These are phyloP conservation scores for Entomortierella beljakovae DNA, from an alignment of 192 early-diverging fungal genomes.

Conservation along the genomic window DNA sequence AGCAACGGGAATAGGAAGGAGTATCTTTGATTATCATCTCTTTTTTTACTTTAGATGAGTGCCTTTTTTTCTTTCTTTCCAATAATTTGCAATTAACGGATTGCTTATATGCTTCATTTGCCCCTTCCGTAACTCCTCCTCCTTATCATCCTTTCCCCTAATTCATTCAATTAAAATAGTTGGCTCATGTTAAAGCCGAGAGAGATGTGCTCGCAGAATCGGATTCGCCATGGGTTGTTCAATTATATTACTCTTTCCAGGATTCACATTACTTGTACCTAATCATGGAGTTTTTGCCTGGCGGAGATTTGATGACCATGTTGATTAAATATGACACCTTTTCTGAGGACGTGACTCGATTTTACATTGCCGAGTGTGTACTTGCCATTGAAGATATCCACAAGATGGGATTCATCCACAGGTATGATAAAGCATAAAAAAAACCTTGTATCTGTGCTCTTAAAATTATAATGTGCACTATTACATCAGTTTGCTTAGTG, in stretches of 20 bases:
- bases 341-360: conserved; percentile 96
- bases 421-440: conserved; percentile 58
- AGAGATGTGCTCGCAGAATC: conserved; percentile 98
- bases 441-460: background rate
- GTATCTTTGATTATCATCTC: background rate
- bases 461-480: too few relatives aligned
- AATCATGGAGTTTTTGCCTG: conserved; percentile 99
- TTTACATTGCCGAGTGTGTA: conserved; percentile 98
- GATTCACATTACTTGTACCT: conserved; percentile 93
- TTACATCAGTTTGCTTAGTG: background rate
- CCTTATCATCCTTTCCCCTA: too few relatives aligned
- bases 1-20: background rate
- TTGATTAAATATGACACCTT: conserved; percentile 98
- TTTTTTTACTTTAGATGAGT: too few relatives aligned
- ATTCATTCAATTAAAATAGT: conserved; percentile 42
- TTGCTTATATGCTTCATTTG: too few relatives aligned
- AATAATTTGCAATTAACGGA: too few relatives aligned
- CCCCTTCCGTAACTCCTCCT: too few relatives aligned
- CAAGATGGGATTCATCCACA: conserved; percentile 94
- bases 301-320: conserved; percentile 99
- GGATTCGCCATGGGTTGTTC: conserved; percentile 97
- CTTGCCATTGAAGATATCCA: conserved; percentile 95
- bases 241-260: conserved; percentile 99
- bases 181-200: conserved; percentile 98
- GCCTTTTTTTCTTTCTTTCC: too few relatives aligned